Percentiles rank a stretch among this genome's conserved stretches.
phyloP scores from a whole-genome alignment of 768 basidiomycete genomes.

The Trametes sanguinea region DNA sequence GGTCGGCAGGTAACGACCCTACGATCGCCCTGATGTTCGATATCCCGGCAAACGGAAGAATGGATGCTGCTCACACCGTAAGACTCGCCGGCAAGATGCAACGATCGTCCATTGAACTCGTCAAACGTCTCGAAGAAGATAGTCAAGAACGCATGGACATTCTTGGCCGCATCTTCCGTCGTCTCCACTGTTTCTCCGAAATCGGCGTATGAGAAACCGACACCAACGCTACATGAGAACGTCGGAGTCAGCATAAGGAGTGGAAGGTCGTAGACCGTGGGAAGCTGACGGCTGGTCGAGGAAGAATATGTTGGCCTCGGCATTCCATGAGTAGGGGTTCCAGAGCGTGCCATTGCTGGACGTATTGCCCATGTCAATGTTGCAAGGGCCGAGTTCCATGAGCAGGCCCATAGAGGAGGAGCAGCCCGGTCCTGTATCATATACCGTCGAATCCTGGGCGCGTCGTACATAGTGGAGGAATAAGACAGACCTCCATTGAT shows the following conservation, averaged over 20 bases:
- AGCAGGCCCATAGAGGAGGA: constrained; percentile 56
- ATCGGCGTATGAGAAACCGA: constrained; percentile 74
- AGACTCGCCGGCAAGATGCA: constrained; percentile 74
- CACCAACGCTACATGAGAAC: constrained; percentile 51
- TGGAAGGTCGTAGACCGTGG: too few relatives aligned
- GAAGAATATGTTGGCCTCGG: constrained; percentile 69
- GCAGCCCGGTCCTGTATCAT: constrained; percentile 54
- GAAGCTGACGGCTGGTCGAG: constrained; percentile 55
- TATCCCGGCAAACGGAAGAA: too few relatives aligned
- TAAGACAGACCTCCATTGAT: constrained; percentile 54
- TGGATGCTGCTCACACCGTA: constrained; percentile 57
- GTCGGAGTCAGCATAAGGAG: not conserved
- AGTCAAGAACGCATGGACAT: constrained; percentile 71
- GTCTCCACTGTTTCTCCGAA: constrained; percentile 68
- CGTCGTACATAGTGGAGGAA: too few relatives aligned
- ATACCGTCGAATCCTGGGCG: too few relatives aligned
- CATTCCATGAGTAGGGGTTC: constrained; percentile 69
- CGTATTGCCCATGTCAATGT: constrained; percentile 56
- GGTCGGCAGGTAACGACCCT: constrained; percentile 72
- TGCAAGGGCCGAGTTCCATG: constrained; percentile 63
- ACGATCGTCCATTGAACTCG: constrained; percentile 64
- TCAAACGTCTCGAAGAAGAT: constrained; percentile 82
- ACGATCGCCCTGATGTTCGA: not conserved
- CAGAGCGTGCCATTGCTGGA: constrained; percentile 61
- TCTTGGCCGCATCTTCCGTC: constrained; percentile 78